Evolutionary conservation across 2,329 filamentous ascomycete genomes (phyloP), one percentile per base, ranked within the genome.

Genomic region (Xylariomycetidae sp.): DNA sequence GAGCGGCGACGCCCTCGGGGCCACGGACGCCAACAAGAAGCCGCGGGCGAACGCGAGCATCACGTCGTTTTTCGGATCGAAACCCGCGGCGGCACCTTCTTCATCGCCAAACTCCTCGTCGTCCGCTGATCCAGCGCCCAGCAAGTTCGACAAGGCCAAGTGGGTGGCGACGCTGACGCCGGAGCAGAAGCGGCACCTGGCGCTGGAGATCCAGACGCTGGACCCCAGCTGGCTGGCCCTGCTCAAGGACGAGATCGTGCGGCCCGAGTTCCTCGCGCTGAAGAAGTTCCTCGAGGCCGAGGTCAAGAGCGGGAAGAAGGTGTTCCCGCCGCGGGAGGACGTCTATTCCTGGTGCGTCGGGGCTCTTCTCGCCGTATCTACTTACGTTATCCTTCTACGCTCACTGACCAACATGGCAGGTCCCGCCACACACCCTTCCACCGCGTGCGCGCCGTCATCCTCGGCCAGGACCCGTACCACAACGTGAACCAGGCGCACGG

Each of bases 381-480:
- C 10, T 17, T 3, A 15, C 19, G 12, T 19, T 17, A 26, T 25
- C 5, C 31, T 10, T 10, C 10, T 24, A 10, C 19, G 8, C 17
- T 15, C 12, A 19, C 19, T 22, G n/a, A 10, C 19, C n/a, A n/a
- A n/a, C n/a, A n/a, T n/a, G n/a, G n/a, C 38, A 95, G 90, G 90
- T 95, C 90, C 40, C 84, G 88, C 17, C 84, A 94, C 59, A 95
- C 90, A 1, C 89, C 92, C 6, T 80, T 98, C 49, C 68, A 82
- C 64, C 82, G 72, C 10, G 89, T 96, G 58, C 95, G 94, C 60
- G 84, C 85, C 37, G 89, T 98, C 40, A 88, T 98, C 53, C 63
- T 96, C 34, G 92, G 92, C 45, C 92, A 98, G 65, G 92, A 98
- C 58, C 92, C 92, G 3, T 98, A 98, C 61, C 92, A 98, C 67